Evolutionary conservation across 441 rosid genomes (phyloP), one percentile per base, ranked within the genome.

Genomic region (Gossypium laxum): DNA sequence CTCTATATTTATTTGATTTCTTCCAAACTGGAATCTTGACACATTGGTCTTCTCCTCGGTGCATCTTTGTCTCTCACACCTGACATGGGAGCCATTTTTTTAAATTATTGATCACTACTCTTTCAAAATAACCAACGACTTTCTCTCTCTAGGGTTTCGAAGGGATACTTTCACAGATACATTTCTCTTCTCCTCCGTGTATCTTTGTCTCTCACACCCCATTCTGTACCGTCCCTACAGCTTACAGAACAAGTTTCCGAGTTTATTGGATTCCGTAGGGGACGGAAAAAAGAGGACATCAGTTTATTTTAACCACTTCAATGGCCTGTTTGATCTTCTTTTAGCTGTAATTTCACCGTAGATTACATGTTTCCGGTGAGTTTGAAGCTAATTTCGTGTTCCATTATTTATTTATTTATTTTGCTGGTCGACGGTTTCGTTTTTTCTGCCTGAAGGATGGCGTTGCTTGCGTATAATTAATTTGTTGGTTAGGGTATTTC

Each of bases 101-200:
- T 55, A 45, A 67, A 74, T 12, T 58, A 6, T 69, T 28, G 54
- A 12, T 28, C 17, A 6, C 43, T 14, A 58, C 58, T 50, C 55
- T 28, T 32, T 10, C 3, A 3, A 64, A 28, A 7, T 56, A 45
- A 55, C 67, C 69, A 68, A 60, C 70, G 12, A 57, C 45, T 10
- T 56, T 24, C 72, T 43, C 69, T 32, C 77, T 84, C 76, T 77
- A 82, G 83, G 84, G 83, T 82, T 82, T 80, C 77, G 61, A 75
- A 70, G 21, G 3, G 5, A 30, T 47, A 14, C 43, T 74, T 56
- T 34, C 69, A 28, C 45, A n/a, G 26, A 30, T 30, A 30, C 7
- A 30, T 30, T 30, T 30, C 38, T 30, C 38, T 30, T 30, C 38
- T 30, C 38, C 38, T 30, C 7, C 7, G 38, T 30, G 38, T 1